These are phyloP conservation scores for Quercus lobata DNA, from an alignment of 331 rosid genomes.

Conservation along the genomic window DNA sequence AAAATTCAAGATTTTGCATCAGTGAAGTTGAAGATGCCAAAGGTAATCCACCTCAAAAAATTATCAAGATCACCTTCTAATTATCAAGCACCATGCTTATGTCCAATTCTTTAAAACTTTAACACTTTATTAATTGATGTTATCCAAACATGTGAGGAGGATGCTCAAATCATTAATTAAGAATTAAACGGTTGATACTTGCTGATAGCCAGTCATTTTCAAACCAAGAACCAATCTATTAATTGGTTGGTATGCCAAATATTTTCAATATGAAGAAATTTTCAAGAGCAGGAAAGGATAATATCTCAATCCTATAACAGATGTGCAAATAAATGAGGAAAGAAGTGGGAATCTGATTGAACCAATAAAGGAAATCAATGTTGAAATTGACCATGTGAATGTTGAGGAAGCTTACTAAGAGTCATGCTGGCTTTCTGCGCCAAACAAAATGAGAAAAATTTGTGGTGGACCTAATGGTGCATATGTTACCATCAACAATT, in stretches of 20 bases:
- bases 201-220: conserved; percentile 9
- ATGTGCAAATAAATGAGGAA: background rate
- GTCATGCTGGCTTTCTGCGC: no score
- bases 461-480: no score
- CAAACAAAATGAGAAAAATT: no score
- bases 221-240: background rate
- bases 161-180: background rate
- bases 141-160: background rate
- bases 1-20: no score
- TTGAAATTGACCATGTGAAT: background rate
- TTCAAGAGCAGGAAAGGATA: background rate
- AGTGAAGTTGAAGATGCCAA: no score
- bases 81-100: no score
- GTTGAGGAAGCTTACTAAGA: background rate
- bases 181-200: background rate
- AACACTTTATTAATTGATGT: no score
- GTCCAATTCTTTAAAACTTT: no score
- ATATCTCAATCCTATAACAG: background rate
- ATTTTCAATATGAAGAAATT: background rate
- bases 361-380: background rate
- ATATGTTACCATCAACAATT: no score
- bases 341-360: background rate
- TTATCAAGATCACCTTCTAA: no score
- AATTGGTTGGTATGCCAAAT: background rate
- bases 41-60: no score